These are phyloP conservation scores for Besnoitia besnoiti DNA, from an alignment of 169 alveolate species.

Conservation along the genomic window DNA sequence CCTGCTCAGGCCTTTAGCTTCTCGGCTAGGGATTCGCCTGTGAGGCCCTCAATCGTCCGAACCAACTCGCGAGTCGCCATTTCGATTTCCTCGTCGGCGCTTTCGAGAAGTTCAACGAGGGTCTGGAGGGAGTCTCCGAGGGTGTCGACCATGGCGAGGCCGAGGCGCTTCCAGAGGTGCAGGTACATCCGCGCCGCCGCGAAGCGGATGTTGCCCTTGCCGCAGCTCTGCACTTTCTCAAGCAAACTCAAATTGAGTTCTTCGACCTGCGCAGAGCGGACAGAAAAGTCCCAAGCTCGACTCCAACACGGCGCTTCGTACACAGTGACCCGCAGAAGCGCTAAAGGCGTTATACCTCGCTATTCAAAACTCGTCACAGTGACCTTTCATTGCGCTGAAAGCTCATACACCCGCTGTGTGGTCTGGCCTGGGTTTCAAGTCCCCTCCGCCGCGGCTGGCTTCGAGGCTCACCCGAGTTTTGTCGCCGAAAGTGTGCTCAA, in stretches of 20 bases:
- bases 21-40: slow-evolving; percentile 11
- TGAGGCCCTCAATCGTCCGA: neutral
- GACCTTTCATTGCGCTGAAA: too few relatives aligned
- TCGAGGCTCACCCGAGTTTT: neutral
- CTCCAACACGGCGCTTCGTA: too few relatives aligned
- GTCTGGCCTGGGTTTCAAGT: too few relatives aligned
- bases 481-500: neutral
- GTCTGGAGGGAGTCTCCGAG: neutral
- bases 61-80: slow-evolving; percentile 6
- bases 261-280: too few relatives aligned
- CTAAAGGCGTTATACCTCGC: too few relatives aligned
- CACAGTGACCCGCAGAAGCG: too few relatives aligned
- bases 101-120: slow-evolving; percentile 20
- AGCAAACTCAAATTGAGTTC: neutral
- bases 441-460: too few relatives aligned
- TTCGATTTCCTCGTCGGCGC: slow-evolving; percentile 14
- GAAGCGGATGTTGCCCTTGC: slow-evolving; percentile 1
- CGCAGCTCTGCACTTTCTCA: slow-evolving; percentile 25
- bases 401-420: too few relatives aligned
- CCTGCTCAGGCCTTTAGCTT: neutral
- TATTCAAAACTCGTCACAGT: too few relatives aligned
- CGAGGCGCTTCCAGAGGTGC: slow-evolving; percentile 20
- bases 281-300: too few relatives aligned
- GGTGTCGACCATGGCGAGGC: slow-evolving; percentile 35
- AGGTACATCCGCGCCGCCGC: slow-evolving; percentile 13